Base-by-base conservation (phyloP, 202 grass and related monocot genomes). In the Miscanthus sacchariflorus region DNA sequence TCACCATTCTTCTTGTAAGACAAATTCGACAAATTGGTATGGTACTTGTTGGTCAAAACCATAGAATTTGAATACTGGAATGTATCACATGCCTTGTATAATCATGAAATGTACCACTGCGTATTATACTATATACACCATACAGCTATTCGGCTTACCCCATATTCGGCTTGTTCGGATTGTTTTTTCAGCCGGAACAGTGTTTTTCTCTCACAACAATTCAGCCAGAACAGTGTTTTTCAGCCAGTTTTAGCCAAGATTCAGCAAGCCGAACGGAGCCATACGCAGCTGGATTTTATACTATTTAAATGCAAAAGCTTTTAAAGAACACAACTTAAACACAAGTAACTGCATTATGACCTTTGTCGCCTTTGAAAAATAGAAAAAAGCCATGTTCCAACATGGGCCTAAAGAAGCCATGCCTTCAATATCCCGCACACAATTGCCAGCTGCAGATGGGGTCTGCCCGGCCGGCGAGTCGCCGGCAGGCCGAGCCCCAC, bases 401-500 rank as follows among this genome's bases (percentile, higher is more conserved):
- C 6, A 82, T 35, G 86, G 79, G 15, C 70, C 59, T 56, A 76
- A 40, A 69, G 79, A 75, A 81, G 54, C 28, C 85, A 43, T 52
- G 50, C 50, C 50, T 45, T 85, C 83, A 48, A 28, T 17, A 38
- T 38, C 38, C 66, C n/a, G 67, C 50, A 5, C 74, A 72, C 38
- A 27, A 78, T 44, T 44, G 65, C 27, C 81, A 82, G 65, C 73
- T 78, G 25, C 36, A 23, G 28, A 42, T 40, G 87, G 73, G 77
- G 7, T 7, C 74, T 39, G 2, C 21, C 17, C 66, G 40, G 49
- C 27, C 36, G 80, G 80, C 67, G 49, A 79, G 74, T 65, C 81
- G 18, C 87, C 80, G 80, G 80, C 87, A 88, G 18, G 80, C 24
- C 36, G 5, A 83, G 79, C 48, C 80, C 65, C 87, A 83, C 80